Base-by-base conservation (phyloP, 352 stramenopile species). In the Phytopythium sindhum region DNA sequence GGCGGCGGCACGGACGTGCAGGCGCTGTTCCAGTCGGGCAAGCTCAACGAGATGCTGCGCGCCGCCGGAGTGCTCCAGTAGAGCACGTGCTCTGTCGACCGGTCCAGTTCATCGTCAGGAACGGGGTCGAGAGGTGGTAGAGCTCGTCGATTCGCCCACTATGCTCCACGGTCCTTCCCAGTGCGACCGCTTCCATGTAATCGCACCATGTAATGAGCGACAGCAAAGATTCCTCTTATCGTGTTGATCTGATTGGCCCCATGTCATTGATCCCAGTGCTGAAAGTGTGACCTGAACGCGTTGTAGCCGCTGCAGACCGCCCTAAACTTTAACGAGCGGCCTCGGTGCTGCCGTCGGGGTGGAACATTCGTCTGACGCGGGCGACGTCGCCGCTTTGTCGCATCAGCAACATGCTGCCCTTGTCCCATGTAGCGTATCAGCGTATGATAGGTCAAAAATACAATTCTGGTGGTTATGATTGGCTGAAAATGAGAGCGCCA, bases 1-100 rank as follows among this genome's bases (percentile, higher is more conserved):
- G 97, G 97, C 55, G 97, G 97, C 24, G 97, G 97, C 64, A 95
- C 97, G 60, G 93, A 98, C 64, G 93, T 93, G n/a, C 81, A 98
- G 60, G 76, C 72, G 35, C 83, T 97, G 17, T 86, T 88, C 52
- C 70, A 82, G 41, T 89, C 73, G 24, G 95, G 96, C 68, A 90
- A 96, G 50, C 74, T 99, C n/a, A 72, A 81, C 57, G 68, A 96
- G 68, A 90, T 98, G 77, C 76, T 99, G 41, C 69, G 73, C 39
- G 65, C 66, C 3, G 74, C 70, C 2, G 80, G 78, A 14, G 64
- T 85, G 12, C 62, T 81, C 41, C 33, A 75, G 57, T 78, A 70
- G 54, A 26, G 51, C 33, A 39, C 39, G 12, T 17, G 28, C 35
- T 1, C 23, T 29, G n/a, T n/a, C n/a, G n/a, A 39, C 10, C 10